Evolutionary conservation across 106 monocot genomes (phyloP), one percentile per base, ranked within the genome.

Genomic region (Apostasia shenzhenica): DNA sequence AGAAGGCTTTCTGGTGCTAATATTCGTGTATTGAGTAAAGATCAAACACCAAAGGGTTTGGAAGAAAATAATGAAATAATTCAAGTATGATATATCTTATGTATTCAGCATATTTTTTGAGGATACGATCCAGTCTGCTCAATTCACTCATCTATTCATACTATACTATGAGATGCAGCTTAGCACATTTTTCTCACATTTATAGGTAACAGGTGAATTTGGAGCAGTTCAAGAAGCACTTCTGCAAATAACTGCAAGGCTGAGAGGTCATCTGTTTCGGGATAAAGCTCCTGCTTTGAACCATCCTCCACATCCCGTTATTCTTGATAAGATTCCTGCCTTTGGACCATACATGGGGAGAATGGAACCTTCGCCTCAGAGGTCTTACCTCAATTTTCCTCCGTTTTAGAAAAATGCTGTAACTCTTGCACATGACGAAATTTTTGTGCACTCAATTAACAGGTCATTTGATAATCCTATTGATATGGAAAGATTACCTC

Each of bases 1-100:
- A 99, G 97, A 73, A 89, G 90, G 59, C 52, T 80, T 45, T 76
- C 89, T 67, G 83, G 87, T 45, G 97, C 97, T 51, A 82, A 87
- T 14, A 99, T 99, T 61, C 89, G 92, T 41, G 69, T 92, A 47
- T 41, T 92, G 72, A 68, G 72, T 5, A 87, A 83, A 63, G 89
- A 92, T 39, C 82, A 87, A 73, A 68, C 74, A 1, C 91, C 97
- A 43, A 80, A 75, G 11, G 77, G 75, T 59, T 53, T 78, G 55
- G 69, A 74, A 51, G 86, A 87, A 63, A 82, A 87, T 85, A 84
- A 87, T 63, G 89, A 87, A 73, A 73, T 87, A 44, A 81, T 99
- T 81, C 88, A 95, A 84, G 95, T 95, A 51, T 53, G 63, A 59
- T 59, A 40, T 48, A 44, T 0, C 43, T 13, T 67, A 41, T 26